phyloP scores from a whole-genome alignment of 768 basidiomycete genomes.

The Phylloporus arenicola region DNA sequence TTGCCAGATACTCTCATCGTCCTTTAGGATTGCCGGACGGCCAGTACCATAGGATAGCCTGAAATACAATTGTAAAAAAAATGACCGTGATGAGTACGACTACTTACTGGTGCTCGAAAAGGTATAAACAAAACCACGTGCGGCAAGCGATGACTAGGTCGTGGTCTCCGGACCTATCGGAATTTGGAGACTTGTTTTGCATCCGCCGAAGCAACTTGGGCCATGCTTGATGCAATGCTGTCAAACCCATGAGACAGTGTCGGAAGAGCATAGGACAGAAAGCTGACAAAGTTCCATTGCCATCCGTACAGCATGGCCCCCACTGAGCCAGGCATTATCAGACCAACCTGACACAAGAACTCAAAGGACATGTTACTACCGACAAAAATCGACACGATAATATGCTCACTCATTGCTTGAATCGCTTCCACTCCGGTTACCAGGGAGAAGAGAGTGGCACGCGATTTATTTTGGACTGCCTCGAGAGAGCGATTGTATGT shows the following conservation, averaged over 20 bases:
- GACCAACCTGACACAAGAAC: slow-evolving; percentile 93
- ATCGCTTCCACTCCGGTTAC: slow-evolving; percentile 83
- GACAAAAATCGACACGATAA: not conserved
- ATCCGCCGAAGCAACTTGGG: slow-evolving; percentile 74
- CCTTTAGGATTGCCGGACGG: slow-evolving; percentile 85
- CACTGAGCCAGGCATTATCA: slow-evolving; percentile 92
- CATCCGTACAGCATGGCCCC: slow-evolving; percentile 96
- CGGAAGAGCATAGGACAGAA: not conserved
- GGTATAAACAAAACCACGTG: slow-evolving; percentile 90
- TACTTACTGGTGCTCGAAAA: slow-evolving; percentile 90
- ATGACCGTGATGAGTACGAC: not conserved
- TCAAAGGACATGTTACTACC: slow-evolving; percentile 25
- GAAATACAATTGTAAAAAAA: not conserved
- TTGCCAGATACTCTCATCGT: slow-evolving; percentile 85
- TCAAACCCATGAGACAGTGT: slow-evolving; percentile 7
- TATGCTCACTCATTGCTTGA: slow-evolving; percentile 80
- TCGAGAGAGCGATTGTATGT: slow-evolving; percentile 67
- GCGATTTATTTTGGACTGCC: slow-evolving; percentile 81
- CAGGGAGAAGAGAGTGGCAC: slow-evolving; percentile 82
- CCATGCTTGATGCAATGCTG: slow-evolving; percentile 92
- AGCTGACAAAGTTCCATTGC: slow-evolving; percentile 84
- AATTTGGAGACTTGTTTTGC: slow-evolving; percentile 50
- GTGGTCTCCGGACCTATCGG: slow-evolving; percentile 57
- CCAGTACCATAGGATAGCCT: slow-evolving; percentile 95
- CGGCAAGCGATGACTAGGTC: slow-evolving; percentile 77